Conservation (phyloP, 108 stramenopile genomes). For the Nitzschia sp. region DNA sequence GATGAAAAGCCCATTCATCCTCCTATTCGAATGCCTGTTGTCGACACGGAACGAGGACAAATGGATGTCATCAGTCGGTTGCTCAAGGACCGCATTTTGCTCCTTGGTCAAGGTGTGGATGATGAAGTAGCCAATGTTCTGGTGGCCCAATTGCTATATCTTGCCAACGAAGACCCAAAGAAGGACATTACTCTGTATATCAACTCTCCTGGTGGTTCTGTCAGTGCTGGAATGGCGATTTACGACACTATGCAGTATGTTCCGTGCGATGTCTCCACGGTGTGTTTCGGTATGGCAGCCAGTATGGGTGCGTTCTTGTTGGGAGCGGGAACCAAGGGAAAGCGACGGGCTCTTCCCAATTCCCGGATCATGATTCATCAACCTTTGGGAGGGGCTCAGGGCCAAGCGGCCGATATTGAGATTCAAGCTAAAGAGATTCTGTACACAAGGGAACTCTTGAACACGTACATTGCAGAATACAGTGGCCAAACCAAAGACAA, state of each 20-base stretch:
- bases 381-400: conserved; percentile 95
- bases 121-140: conserved; percentile 86
- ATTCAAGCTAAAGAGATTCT: conserved; percentile 98
- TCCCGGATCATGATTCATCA: conserved; percentile 98
- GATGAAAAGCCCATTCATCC: conserved; percentile 41
- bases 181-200: conserved; percentile 90
- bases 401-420: conserved; percentile 97
- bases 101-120: conserved; percentile 83
- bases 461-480: conserved; percentile 93
- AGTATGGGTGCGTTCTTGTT: conserved; percentile 85
- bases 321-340: conserved; percentile 84
- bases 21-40: conserved; percentile 76
- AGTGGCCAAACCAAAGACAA: conserved; percentile 91
- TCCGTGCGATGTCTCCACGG: conserved; percentile 82
- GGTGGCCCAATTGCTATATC: conserved; percentile 84
- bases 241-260: conserved; percentile 87
- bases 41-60: conserved; percentile 61
- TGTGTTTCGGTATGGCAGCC: conserved; percentile 88
- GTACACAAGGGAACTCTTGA: conserved; percentile 87
- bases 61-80: conserved; percentile 75
- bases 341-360: conserved; percentile 88
- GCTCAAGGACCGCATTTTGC: conserved; percentile 88
- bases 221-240: conserved; percentile 73
- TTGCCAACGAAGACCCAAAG: conserved; percentile 82
- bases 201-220: conserved; percentile 79